Percentiles rank a stretch among this genome's conserved stretches.
These are phyloP conservation scores for Lentinula boryana DNA, from an alignment of 768 basidiomycete genomes.

Conservation along the genomic window DNA sequence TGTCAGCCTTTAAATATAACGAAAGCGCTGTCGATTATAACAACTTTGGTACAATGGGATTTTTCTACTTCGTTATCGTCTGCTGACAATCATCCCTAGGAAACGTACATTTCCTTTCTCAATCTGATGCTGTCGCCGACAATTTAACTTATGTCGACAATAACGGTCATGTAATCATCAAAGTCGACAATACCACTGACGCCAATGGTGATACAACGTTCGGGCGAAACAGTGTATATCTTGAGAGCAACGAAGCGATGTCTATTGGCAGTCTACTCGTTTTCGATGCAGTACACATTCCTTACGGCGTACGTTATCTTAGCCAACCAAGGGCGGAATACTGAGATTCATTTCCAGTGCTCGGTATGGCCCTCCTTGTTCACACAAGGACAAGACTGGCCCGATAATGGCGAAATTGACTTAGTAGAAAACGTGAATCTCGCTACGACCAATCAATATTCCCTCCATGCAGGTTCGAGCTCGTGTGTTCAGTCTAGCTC, in stretches of 20 bases:
- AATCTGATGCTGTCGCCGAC: conserved; percentile 2
- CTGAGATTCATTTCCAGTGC: background rate
- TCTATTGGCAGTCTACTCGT: conserved; percentile 11
- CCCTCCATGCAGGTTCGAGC: background rate
- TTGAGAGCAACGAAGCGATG: conserved; percentile 9
- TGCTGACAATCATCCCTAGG: background rate
- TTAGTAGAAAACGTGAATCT: conserved; percentile 10
- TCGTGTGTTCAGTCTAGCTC: background rate
- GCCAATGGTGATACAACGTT: conserved; percentile 8
- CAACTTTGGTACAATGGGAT: background rate
- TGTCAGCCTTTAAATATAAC: background rate
- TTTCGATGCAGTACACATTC: conserved; percentile 15
- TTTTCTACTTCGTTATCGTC: background rate
- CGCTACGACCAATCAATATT: background rate
- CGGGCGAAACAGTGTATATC: conserved; percentile 13
- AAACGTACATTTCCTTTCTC: conserved; percentile 9
- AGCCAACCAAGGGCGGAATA: background rate
- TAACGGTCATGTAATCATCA: conserved; percentile 15
- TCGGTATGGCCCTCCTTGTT: conserved; percentile 5
- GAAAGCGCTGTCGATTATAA: conserved; percentile 3
- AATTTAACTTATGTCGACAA: conserved; percentile 12
- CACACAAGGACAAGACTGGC: conserved; percentile 8
- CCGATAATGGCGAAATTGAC: conserved; percentile 8
- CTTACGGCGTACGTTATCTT: conserved; percentile 10
- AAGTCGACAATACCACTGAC: conserved; percentile 13